Evolutionary conservation across 2,329 filamentous ascomycete genomes (phyloP).

Genomic region (Fusarium miscanthi): DNA sequence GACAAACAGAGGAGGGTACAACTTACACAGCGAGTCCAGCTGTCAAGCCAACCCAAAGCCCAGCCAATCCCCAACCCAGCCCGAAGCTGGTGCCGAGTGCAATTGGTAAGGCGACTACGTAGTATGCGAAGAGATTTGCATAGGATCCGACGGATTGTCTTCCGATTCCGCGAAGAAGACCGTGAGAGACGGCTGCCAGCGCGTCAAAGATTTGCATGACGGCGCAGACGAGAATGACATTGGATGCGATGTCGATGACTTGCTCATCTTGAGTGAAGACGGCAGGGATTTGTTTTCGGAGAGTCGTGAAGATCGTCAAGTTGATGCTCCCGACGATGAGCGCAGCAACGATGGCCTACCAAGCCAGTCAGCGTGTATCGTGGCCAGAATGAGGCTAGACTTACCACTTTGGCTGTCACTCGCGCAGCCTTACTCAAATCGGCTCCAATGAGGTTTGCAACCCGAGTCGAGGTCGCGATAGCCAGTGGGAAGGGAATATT

Average conservation of each 20-base stretch:
- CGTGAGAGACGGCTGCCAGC: slow-evolving; percentile 80
- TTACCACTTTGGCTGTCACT: slow-evolving; percentile 77
- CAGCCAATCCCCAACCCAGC: slow-evolving; percentile 77
- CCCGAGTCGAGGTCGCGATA: slow-evolving; percentile 86
- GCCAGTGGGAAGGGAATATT: slow-evolving; percentile 90
- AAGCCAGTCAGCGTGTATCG: fast-evolving
- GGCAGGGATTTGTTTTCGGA: slow-evolving; percentile 76
- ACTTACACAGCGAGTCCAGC: slow-evolving; percentile 73
- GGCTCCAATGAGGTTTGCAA: slow-evolving; percentile 90
- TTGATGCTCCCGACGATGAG: slow-evolving; percentile 80
- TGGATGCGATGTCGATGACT: slow-evolving; percentile 72
- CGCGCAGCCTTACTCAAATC: slow-evolving; percentile 80
- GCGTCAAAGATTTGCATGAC: slow-evolving; percentile 92
- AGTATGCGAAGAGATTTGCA: slow-evolving; percentile 87
- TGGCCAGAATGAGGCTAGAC: slow-evolving; percentile 21
- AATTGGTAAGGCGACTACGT: slow-evolving; percentile 83
- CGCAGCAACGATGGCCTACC: slow-evolving; percentile 67
- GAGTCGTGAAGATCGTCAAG: slow-evolving; percentile 70
- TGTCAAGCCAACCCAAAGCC: slow-evolving; percentile 83
- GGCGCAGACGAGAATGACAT: slow-evolving; percentile 79
- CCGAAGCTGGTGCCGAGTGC: slow-evolving; percentile 81
- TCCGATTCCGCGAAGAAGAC: slow-evolving; percentile 84
- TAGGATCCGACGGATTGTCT: slow-evolving; percentile 88
- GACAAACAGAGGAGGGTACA: fast-evolving
- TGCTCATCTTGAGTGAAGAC: slow-evolving; percentile 77